phyloP scores from a whole-genome alignment of 768 basidiomycete genomes.

The Chiua virens region DNA sequence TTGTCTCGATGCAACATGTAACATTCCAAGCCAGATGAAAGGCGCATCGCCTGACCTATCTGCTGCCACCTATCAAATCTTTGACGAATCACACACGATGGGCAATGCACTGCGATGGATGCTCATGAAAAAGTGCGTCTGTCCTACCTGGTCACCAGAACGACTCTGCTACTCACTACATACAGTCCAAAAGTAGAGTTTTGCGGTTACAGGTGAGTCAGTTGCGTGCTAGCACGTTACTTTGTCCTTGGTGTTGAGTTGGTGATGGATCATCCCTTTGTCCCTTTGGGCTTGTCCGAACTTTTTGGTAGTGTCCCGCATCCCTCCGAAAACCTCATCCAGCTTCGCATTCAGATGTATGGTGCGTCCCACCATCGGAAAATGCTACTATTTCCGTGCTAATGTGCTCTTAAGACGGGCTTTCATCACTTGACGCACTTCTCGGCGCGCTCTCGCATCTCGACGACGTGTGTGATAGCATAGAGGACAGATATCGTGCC shows the following conservation, averaged over 20 bases:
- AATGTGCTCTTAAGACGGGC: slow-evolving; percentile 54
- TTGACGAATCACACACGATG: slow-evolving; percentile 94
- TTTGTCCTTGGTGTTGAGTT: too few relatives aligned
- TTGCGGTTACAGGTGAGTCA: slow-evolving; percentile 89
- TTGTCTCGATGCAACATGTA: slow-evolving; percentile 1
- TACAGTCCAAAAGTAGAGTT: slow-evolving; percentile 93
- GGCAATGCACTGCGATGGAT: slow-evolving; percentile 97
- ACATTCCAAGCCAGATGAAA: slow-evolving; percentile 85
- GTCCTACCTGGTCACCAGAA: neutral
- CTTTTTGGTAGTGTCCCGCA: slow-evolving; percentile 57
- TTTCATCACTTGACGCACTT: slow-evolving; percentile 84
- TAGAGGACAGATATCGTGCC: slow-evolving; percentile 65
- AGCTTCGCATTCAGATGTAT: slow-evolving; percentile 99
- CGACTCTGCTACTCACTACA: slow-evolving; percentile 1
- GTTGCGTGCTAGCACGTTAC: neutral
- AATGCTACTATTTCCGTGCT: neutral
- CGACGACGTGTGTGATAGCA: slow-evolving; percentile 68
- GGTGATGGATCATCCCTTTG: slow-evolving; percentile 9
- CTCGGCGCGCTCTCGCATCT: slow-evolving; percentile 75
- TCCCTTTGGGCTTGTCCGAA: slow-evolving; percentile 1
- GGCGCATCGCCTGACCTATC: slow-evolving; percentile 84
- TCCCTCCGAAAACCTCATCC: slow-evolving; percentile 95
- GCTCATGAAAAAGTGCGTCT: slow-evolving; percentile 94
- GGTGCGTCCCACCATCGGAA: slow-evolving; percentile 54
- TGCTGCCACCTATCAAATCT: slow-evolving; percentile 87